Evolutionary conservation across 1,284 basidiomycete genomes (phyloP).

Genomic region (Singerocomus rubriflavus): DNA sequence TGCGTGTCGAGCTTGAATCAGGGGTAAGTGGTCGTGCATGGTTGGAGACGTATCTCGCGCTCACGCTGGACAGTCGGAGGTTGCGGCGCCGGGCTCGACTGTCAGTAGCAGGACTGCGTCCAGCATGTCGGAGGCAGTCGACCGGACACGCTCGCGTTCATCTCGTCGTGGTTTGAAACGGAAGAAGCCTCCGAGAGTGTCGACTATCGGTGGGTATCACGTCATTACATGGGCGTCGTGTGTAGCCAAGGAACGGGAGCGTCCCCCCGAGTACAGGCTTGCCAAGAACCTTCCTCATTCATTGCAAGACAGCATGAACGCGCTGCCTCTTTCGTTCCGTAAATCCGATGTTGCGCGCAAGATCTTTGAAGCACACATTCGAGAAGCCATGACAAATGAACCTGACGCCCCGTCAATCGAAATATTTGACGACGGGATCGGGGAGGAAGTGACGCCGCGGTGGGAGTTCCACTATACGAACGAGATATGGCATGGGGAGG

Average conservation of each 20-base stretch:
- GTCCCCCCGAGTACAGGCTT: slow-evolving; percentile 33
- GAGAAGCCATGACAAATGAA: slow-evolving; percentile 57
- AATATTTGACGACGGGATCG: slow-evolving; percentile 59
- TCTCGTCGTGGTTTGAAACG: background rate
- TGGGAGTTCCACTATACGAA: slow-evolving; percentile 82
- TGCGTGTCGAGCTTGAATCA: background rate
- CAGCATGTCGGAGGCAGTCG: slow-evolving; percentile 9
- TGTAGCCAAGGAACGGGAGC: slow-evolving; percentile 16
- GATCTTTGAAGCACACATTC: slow-evolving; percentile 57
- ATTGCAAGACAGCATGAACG: slow-evolving; percentile 54
- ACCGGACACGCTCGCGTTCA: background rate
- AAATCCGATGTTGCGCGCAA: slow-evolving; percentile 37
- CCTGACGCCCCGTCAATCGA: slow-evolving; percentile 61
- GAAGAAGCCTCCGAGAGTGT: background rate
- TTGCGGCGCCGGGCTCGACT: background rate
- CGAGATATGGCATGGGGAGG: slow-evolving; percentile 65
- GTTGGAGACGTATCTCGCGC: background rate
- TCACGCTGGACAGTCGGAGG: slow-evolving; percentile 16
- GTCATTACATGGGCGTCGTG: slow-evolving; percentile 28
- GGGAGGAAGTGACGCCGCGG: slow-evolving; percentile 60
- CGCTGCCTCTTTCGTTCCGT: slow-evolving; percentile 34
- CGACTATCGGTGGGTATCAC: slow-evolving; percentile 6
- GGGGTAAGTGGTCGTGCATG: slow-evolving; percentile 11
- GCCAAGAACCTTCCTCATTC: slow-evolving; percentile 45
- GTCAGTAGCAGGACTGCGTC: slow-evolving; percentile 17